Base-by-base conservation (phyloP, 2,329 filamentous ascomycete species). In the Fusarium lyarnte region DNA sequence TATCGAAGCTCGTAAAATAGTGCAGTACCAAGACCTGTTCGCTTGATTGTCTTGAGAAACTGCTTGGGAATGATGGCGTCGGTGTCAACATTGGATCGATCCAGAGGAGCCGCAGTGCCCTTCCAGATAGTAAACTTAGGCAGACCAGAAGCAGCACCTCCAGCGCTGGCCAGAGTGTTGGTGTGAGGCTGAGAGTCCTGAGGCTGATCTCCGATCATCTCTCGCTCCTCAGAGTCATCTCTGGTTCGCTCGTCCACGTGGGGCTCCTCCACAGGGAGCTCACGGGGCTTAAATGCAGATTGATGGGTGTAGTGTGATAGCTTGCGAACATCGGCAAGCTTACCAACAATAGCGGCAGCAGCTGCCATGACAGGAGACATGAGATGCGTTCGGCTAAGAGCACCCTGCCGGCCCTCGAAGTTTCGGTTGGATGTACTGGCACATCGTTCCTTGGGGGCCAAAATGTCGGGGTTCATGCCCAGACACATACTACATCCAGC, bases 41-140 rank as follows among this genome's bases (percentile, higher is more conserved):
- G 94, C 88, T 98, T 98, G 85, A 98, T 98, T 43, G 96, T 99
- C 87, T 98, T 99, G 73, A 99, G 89, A 86, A 98, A 99, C 82
- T 99, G 96, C 85, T 99, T 99, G 73, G 96, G 96, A 76, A 99
- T 99, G 83, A 98, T 98, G 79, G 95, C 95, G 79, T 99, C 96
- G n/a, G 96, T 99, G 85, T 99, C 96, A 77, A 98, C 91, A 82
- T 99, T 99, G 74, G 92, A 88, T 77, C 93, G 90, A 70, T 97
- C 93, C 82, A 99, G 85, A 5, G 94, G 94, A 16, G 95, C 96
- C 3, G 94, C 94, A 74, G 95, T 92, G 64, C 95, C 96, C 84
- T 93, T 95, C 76, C 97, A 89, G 51, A 90, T 88, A 29, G 89
- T 90, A 84, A 98, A 98, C 80, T 94, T 94, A 73, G 94, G 91